phyloP scores from a whole-genome alignment of 163 green algal genomes.

The Trebouxia gelatinosa region DNA sequence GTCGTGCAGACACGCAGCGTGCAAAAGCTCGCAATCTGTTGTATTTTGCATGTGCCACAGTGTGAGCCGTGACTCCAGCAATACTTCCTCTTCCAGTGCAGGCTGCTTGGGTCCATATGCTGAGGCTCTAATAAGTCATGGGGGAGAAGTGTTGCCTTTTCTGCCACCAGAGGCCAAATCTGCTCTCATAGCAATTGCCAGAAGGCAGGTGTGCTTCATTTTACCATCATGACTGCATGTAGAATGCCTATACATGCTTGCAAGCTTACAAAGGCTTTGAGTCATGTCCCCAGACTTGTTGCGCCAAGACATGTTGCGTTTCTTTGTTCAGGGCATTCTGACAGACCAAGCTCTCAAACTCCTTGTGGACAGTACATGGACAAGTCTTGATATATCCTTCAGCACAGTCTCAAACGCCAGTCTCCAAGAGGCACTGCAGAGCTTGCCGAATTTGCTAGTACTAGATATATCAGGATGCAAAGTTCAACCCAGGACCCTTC shows the following conservation, averaged over 20 bases:
- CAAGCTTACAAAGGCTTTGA: no score
- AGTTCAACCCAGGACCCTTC: neutral
- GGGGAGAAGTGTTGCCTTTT: conserved; percentile 9
- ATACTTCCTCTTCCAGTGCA: no score
- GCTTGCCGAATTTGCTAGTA: neutral
- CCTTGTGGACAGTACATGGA: conserved; percentile 15
- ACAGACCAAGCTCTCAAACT: conserved; percentile 1
- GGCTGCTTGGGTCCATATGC: conserved; percentile 22
- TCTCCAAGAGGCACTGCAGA: neutral
- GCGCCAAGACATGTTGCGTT: neutral
- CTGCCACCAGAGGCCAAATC: conserved; percentile 24
- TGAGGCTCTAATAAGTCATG: neutral
- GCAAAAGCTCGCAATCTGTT: no score
- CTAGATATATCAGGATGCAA: conserved; percentile 20
- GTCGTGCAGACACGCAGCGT: no score
- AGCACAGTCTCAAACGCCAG: neutral
- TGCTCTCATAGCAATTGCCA: conserved; percentile 11
- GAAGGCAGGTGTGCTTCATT: conserved; percentile 10
- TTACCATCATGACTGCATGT: no score
- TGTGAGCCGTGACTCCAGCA: no score
- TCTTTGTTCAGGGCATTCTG: conserved; percentile 8
- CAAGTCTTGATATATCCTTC: conserved; percentile 1
- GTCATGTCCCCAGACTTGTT: no score
- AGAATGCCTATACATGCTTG: no score
- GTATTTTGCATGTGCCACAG: no score